A percentile compares a stretch with the other conserved stretches of the same genome.
Evolutionary conservation across 768 basidiomycete species (phyloP).

Genomic region (Sporobolomyces roseus): DNA sequence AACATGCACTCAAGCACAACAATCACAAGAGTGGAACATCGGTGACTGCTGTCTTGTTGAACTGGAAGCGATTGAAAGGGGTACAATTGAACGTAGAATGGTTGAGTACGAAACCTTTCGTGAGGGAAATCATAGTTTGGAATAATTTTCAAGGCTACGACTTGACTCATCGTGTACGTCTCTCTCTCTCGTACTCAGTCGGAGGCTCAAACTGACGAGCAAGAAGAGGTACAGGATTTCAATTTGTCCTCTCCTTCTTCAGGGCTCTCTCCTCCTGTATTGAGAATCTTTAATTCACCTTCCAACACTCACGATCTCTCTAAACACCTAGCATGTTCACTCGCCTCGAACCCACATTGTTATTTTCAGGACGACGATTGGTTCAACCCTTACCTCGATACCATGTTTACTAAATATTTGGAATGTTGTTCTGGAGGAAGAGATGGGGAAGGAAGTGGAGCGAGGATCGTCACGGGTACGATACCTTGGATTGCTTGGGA

Average conservation of each 20-base stretch:
- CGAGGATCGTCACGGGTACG: background rate
- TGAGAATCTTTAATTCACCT: constrained; percentile 38
- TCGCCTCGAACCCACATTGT: constrained; percentile 10
- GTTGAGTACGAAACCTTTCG: constrained; percentile 35
- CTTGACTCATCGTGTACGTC: constrained; percentile 5
- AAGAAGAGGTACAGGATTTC: constrained; percentile 28
- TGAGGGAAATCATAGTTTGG: constrained; percentile 44
- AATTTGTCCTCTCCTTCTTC: constrained; percentile 6
- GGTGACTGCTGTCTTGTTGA: constrained; percentile 33
- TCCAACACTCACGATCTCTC: constrained; percentile 33
- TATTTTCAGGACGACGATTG: constrained; percentile 37
- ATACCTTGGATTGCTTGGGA: no score
- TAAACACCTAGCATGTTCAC: constrained; percentile 36
- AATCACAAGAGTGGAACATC: background rate
- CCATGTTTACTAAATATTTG: constrained; percentile 37
- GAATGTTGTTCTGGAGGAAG: constrained; percentile 23
- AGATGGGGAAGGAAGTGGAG: background rate
- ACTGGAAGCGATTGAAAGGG: constrained; percentile 21
- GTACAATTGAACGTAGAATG: constrained; percentile 34
- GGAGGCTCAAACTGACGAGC: background rate
- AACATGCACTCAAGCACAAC: background rate
- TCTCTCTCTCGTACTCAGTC: background rate
- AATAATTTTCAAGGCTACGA: constrained; percentile 35
- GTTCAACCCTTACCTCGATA: constrained; percentile 38
- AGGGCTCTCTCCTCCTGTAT: constrained; percentile 27